Percentiles rank a stretch among this genome's conserved stretches.
Conservation (phyloP, 331 rosid species). For the Rosa hybrid region DNA sequence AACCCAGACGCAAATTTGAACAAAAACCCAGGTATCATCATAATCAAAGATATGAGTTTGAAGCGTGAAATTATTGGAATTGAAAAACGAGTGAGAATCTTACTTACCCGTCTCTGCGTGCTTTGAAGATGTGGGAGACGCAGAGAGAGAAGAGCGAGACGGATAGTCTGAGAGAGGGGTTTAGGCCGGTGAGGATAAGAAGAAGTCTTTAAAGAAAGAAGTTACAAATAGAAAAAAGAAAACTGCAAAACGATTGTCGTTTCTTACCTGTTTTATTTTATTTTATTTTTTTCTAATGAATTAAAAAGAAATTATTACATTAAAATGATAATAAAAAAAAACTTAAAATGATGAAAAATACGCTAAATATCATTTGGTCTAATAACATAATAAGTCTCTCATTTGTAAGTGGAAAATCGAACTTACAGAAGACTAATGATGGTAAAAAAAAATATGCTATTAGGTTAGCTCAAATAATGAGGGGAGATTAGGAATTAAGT, state of each 20-base stretch:
- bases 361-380: no score
- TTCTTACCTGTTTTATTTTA: neutral
- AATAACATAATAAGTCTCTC: no score
- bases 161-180: neutral
- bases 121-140: neutral
- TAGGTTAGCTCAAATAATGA: no score
- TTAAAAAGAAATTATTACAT: no score
- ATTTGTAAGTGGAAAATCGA: no score
- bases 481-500: no score
- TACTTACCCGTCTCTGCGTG: constrained; percentile 1
- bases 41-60: neutral
- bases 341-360: no score
- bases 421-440: no score
- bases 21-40: neutral
- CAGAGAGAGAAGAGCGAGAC: neutral
- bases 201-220: neutral
- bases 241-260: neutral
- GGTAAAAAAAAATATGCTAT: no score
- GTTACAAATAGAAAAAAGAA: neutral
- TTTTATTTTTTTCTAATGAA: no score
- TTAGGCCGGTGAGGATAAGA: constrained; percentile 12
- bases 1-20: neutral
- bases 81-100: neutral
- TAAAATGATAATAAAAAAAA: no score
- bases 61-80: neutral